Conservation (phyloP, 2,329 filamentous ascomycete genomes). For the Trichoderma simmonsii region DNA sequence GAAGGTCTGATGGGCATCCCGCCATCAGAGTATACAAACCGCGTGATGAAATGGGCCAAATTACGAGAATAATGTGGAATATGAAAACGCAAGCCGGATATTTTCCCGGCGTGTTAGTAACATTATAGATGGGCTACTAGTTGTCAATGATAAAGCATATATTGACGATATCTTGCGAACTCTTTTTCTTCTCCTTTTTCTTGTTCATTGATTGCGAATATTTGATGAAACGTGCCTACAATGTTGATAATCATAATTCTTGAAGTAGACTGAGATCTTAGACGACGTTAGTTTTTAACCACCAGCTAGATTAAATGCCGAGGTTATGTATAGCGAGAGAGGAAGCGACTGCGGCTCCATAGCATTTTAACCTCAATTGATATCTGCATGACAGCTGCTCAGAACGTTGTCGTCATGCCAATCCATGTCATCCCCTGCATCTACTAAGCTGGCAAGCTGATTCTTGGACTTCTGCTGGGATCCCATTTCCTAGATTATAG, state of each 20-base stretch:
- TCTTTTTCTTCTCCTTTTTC: no score
- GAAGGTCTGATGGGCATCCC: not conserved
- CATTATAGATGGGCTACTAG: not conserved
- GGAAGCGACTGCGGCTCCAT: not conserved
- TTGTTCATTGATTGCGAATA: no score
- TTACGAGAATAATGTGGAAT: not conserved
- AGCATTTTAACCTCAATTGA: not conserved
- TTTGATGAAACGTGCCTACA: no score
- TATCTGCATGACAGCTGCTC: not conserved
- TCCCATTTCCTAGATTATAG: not conserved
- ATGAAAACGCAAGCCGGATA: not conserved
- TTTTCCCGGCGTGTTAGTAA: not conserved
- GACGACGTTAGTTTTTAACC: not conserved
- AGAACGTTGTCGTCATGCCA: not conserved
- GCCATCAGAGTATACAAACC: not conserved
- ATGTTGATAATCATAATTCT: no score
- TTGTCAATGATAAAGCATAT: no score
- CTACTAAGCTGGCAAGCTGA: not conserved
- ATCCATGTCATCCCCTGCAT: not conserved
- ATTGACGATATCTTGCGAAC: no score
- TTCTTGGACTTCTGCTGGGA: not conserved
- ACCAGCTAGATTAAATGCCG: not conserved
- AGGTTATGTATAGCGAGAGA: not conserved
- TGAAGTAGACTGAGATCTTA: not conserved
- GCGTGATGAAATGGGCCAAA: not conserved